Evolutionary conservation across 129 eudicot species (phyloP).

Genomic region (Cynara cardunculus): DNA sequence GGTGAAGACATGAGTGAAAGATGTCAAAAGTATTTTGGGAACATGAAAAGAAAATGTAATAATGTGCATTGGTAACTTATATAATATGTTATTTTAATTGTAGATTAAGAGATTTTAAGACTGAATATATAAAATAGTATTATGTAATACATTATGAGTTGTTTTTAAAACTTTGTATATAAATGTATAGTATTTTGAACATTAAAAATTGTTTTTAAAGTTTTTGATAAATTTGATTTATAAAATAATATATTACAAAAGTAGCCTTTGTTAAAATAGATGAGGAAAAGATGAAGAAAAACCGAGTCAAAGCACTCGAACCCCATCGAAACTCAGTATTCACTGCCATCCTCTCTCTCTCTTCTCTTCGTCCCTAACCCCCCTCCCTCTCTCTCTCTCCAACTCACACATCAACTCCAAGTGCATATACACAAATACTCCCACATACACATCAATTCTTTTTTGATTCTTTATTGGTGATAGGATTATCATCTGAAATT

Average conservation of each 20-base stretch:
- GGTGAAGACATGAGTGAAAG: too few relatives aligned
- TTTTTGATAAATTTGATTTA: too few relatives aligned
- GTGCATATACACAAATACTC: slow-evolving; percentile 13
- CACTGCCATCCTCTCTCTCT: slow-evolving; percentile 3
- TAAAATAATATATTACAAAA: background rate
- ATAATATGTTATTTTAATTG: too few relatives aligned
- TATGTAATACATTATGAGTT: too few relatives aligned
- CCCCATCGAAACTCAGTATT: slow-evolving; percentile 9
- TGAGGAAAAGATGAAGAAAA: background rate
- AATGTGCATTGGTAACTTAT: too few relatives aligned
- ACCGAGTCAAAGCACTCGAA: slow-evolving; percentile 17
- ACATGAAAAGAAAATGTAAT: too few relatives aligned
- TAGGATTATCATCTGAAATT: slow-evolving; percentile 11
- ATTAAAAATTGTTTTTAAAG: too few relatives aligned
- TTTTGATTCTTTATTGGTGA: background rate
- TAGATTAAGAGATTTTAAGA: too few relatives aligned
- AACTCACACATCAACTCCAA: slow-evolving; percentile 22
- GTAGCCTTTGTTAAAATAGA: background rate
- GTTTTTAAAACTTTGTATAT: too few relatives aligned
- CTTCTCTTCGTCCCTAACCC: slow-evolving; percentile 27
- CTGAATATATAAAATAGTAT: too few relatives aligned
- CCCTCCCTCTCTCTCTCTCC: background rate
- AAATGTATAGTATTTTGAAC: too few relatives aligned
- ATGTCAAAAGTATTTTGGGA: too few relatives aligned
- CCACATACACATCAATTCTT: background rate